Evolutionary conservation across 768 basidiomycete genomes (phyloP), one percentile per base, ranked within the genome.

Genomic region (Chalciporus piperatus): DNA sequence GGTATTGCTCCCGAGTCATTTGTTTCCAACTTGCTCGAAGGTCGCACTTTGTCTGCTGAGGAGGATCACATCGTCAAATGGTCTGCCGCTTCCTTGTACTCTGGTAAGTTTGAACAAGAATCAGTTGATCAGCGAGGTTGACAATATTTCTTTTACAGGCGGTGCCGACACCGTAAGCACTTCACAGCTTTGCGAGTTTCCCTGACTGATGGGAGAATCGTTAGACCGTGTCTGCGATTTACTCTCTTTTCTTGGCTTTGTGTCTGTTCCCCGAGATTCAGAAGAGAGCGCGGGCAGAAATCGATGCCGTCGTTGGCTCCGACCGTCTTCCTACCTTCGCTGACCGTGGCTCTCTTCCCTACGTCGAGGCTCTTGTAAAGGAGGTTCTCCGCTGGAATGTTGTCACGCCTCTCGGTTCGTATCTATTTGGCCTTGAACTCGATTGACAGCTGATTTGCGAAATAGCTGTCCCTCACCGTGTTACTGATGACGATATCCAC

Each of bases 31-130:
- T 64, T 83, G 50, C 74, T 87, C 23, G 76, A 85, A 57, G 73
- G 68, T 20, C 79, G 76, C 59, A 65, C 70, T 10, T 59, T 82
- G 27, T 77, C 68, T 42, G 65, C 69, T 4, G 80, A 84, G 51
- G 82, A 85, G 51, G 83, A 86, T 52, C 68, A 68, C 13, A 68
- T 76, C 54, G 71, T 88, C 51, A 87, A 84, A 63, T 85, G 85
- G 82, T 80, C 83, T 35, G 74, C 68, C n/a, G 68, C 66, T 46
- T 68, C 67, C 1, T 38, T 68, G 53, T 68, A 68, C 35, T 57
- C 55, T 2, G 67, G 68, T 59, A 51, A 55, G 42, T 62, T 39
- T 1, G 44, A 20, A 14, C 7, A 22, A 30, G 13, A 3, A 20
- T 61, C 20, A 23, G 35, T 48, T 57, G 48, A 5, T 37, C n/a